Evolutionary conservation across 306 rosid species (phyloP), one percentile per base, ranked within the genome.

Genomic region (Rosa persica): DNA sequence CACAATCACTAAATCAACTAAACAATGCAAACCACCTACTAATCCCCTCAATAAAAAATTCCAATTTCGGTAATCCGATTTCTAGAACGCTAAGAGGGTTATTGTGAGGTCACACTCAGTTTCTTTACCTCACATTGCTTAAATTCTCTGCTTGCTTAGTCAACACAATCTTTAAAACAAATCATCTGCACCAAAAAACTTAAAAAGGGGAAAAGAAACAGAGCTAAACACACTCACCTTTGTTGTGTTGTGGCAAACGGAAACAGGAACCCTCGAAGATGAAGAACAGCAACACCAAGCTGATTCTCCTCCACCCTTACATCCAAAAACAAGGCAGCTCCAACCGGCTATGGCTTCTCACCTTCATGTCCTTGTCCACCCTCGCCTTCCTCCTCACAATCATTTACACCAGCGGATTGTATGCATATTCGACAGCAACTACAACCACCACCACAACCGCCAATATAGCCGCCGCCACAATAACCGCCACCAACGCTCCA

Each of bases 301-400:
- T 95, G 70, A 95, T 95, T 76, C 99, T 95, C 73, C 98, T 95
- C 70, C 99, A 95, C 70, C 99, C 99, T 11, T 95, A 95, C 72
- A 93, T 95, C 86, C 99, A 93, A 65, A 95, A 95, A 76, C 99
- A 95, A 78, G 98, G 98, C 70, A 86, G 79, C 87, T 95, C 99
- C 74, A 91, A 89, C 71, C 90, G 92, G 22, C 52, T 93, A 43
- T 91, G 96, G 98, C 94, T 95, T 48, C 83, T 95, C 0, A 96
- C 96, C 64, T 85, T 93, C 84, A 48, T 90, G 47, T 95, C 98
- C 13, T 67, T 93, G 84, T 92, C 89, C 96, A 93, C 99, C 1
- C 78, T 95, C 9, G 97, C 96, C 3, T 91, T 93, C 72, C 98
- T 95, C 27, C 88, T 87, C 4, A 87, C 97, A 16, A 89, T 95